These are phyloP conservation scores for Jaltomata sinuosa DNA, from an alignment of 257 asterid genomes.

Conservation along the genomic window DNA sequence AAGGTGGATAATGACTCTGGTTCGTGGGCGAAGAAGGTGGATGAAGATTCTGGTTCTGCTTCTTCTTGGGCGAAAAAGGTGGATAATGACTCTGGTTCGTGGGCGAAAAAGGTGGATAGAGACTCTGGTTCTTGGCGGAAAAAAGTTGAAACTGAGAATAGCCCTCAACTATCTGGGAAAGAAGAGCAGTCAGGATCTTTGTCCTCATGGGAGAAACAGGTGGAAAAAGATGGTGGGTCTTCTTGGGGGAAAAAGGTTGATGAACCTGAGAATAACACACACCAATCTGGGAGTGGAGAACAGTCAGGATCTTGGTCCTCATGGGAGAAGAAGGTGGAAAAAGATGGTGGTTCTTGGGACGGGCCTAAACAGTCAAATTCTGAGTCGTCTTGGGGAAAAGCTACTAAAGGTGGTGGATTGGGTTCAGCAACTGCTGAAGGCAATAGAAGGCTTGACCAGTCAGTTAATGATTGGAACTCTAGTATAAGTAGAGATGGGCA, in stretches of 20 bases:
- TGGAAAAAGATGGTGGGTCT: constrained; percentile 13
- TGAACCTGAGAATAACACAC: not conserved
- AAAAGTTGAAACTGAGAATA: not conserved
- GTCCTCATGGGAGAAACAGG: constrained; percentile 19
- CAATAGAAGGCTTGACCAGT: not conserved
- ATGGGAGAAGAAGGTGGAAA: not conserved
- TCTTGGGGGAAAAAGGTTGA: not conserved
- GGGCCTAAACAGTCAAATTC: not conserved
- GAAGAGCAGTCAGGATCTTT: not conserved
- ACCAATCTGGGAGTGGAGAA: constrained; percentile 3
- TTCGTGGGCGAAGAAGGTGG: not conserved
- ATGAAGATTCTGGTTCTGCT: not conserved
- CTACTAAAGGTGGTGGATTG: not conserved
- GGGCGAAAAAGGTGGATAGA: not conserved
- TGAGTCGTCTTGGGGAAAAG: constrained; percentile 9
- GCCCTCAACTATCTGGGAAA: not conserved
- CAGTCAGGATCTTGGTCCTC: not conserved
- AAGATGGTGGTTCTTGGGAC: not conserved
- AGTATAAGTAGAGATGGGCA: not conserved
- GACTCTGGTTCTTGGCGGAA: constrained; percentile 11
- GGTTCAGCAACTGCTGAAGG: not conserved
- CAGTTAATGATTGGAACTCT: constrained; percentile 3
- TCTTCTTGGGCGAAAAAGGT: constrained; percentile 16
- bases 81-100: not conserved
- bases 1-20: not conserved